phyloP scores from a whole-genome alignment of 345 rosid species.

The Fremontodendron californicum region DNA sequence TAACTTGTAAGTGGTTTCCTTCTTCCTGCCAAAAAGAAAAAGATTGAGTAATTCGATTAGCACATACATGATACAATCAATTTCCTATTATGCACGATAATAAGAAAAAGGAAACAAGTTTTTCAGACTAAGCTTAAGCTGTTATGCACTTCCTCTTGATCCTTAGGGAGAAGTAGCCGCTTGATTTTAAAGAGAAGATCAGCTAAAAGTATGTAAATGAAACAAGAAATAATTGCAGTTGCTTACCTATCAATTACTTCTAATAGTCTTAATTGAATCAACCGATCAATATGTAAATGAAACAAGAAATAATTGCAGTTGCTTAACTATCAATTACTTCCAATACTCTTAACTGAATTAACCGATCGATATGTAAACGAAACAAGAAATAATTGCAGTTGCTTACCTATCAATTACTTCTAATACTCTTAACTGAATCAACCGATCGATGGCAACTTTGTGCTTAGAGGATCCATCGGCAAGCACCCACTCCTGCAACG shows the following conservation, averaged over 20 bases:
- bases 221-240: neutral
- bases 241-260: slow-evolving; percentile 50
- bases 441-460: slow-evolving; percentile 68
- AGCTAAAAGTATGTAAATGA: neutral
- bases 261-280: slow-evolving; percentile 65
- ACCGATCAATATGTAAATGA: slow-evolving; percentile 67
- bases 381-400: neutral
- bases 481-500: slow-evolving; percentile 77
- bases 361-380: slow-evolving; percentile 67
- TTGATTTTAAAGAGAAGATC: neutral
- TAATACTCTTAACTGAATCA: slow-evolving; percentile 68
- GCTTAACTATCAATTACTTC: slow-evolving; percentile 49
- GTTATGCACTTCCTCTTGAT: neutral
- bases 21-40: slow-evolving; percentile 48
- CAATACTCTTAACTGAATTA: slow-evolving; percentile 65
- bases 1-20: slow-evolving; percentile 57
- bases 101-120: neutral
- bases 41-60: neutral
- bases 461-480: slow-evolving; percentile 74
- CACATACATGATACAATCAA: neutral
- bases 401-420: slow-evolving; percentile 51
- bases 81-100: neutral
- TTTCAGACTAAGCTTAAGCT: neutral
- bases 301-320: no score
- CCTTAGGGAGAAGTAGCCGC: neutral